These are phyloP conservation scores for Syncephalastrum sp. DNA, from an alignment of 371 early-diverging fungal species.

Conservation along the genomic window DNA sequence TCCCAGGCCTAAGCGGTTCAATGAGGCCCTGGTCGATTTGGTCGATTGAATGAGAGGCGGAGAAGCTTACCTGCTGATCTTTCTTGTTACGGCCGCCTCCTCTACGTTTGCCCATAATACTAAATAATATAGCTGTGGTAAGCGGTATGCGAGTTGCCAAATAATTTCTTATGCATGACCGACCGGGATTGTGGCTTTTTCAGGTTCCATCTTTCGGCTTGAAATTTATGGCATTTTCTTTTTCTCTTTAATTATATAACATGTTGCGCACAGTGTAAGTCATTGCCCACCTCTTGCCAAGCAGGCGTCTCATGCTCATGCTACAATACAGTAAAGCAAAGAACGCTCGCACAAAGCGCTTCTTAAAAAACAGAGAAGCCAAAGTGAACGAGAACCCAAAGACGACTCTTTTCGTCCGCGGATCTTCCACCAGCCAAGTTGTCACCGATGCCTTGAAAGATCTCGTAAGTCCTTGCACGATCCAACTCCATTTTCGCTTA, in stretches of 20 bases:
- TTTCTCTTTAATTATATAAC: constrained; percentile 2
- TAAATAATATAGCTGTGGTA: too few relatives aligned
- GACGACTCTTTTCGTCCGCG: constrained; percentile 84
- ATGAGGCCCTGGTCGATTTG: too few relatives aligned
- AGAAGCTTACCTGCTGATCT: too few relatives aligned
- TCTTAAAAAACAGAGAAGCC: constrained; percentile 85
- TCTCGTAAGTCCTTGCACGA: constrained; percentile 57
- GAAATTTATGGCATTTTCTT: neutral
- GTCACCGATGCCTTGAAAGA: constrained; percentile 85
- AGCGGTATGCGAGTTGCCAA: too few relatives aligned
- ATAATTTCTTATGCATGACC: too few relatives aligned
- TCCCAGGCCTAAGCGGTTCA: too few relatives aligned
- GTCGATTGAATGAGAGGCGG: too few relatives aligned
- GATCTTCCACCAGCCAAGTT: constrained; percentile 84
- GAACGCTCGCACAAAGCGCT: constrained; percentile 84
- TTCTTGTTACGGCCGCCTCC: too few relatives aligned
- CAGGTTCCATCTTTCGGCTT: neutral
- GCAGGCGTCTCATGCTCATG: neutral
- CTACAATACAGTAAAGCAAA: constrained; percentile 67
- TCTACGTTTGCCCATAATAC: too few relatives aligned
- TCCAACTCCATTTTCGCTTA: neutral
- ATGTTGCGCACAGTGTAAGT: constrained; percentile 56
- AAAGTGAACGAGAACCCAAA: constrained; percentile 91
- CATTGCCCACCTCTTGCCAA: neutral
- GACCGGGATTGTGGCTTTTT: constrained; percentile 1